Percentiles rank a stretch among this genome's conserved stretches.
phyloP scores from a whole-genome alignment of 176 grass and related monocot species.

The Carex cristatella region DNA sequence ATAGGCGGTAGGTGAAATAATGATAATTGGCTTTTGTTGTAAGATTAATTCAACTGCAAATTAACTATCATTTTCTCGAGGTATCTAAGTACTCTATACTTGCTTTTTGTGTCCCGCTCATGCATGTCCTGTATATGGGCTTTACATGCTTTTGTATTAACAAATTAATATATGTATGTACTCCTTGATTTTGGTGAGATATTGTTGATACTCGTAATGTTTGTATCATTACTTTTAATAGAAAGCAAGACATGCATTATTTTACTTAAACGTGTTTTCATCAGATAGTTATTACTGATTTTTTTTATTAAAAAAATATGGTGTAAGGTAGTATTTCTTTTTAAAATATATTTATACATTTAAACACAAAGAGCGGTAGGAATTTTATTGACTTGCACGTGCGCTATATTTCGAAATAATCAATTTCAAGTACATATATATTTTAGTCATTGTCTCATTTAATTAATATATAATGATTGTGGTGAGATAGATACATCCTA shows the following conservation, averaged over 20 bases:
- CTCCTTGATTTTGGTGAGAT: neutral
- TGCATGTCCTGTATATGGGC: neutral
- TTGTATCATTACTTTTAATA: neutral
- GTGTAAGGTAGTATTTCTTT: too few species aligned
- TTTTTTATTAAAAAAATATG: too few species aligned
- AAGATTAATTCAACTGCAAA: constrained; percentile 10
- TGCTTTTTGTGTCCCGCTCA: neutral
- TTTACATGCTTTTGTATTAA: neutral
- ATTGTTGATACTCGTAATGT: neutral
- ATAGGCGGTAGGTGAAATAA: constrained; percentile 19
- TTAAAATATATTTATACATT: too few species aligned
- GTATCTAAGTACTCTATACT: neutral
- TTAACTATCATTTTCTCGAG: neutral
- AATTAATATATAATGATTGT: neutral
- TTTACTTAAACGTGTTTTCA: too few species aligned
- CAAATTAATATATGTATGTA: neutral
- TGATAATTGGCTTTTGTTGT: neutral
- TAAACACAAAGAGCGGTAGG: neutral
- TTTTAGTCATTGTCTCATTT: neutral
- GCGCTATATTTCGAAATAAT: neutral
- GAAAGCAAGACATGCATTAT: neutral
- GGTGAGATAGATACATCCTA: neutral
- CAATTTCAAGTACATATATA: neutral
- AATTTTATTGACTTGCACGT: neutral
- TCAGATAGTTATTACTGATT: too few species aligned